phyloP scores from a whole-genome alignment of 73 alveolate genomes.

The Breviolum minutum region DNA sequence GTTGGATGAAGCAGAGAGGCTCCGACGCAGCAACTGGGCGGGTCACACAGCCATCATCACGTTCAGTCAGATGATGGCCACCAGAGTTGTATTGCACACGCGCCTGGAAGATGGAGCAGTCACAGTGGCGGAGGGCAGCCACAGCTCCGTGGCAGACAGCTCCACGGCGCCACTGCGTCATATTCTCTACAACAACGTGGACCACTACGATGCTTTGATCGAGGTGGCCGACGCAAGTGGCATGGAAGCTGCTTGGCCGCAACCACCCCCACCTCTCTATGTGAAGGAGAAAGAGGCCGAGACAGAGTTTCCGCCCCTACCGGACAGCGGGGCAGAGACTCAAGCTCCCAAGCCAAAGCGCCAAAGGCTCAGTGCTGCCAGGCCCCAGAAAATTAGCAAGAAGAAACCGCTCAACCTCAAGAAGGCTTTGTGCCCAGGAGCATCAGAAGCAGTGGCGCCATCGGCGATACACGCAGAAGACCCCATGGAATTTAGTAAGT shows the following conservation, averaged over 20 bases:
- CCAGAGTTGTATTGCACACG: constrained; percentile 15
- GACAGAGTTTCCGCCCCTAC: background rate
- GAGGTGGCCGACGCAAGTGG: background rate
- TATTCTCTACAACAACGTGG: background rate
- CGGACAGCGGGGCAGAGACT: background rate
- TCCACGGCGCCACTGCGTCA: background rate
- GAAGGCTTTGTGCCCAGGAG: too few relatives aligned
- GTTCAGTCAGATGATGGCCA: background rate
- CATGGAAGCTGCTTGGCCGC: background rate
- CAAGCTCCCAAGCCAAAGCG: background rate
- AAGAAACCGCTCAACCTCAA: background rate
- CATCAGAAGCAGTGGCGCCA: background rate
- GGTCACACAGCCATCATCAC: constrained; percentile 7
- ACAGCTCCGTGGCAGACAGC: background rate
- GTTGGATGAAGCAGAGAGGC: constrained; percentile 6
- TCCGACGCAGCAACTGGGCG: constrained; percentile 18
- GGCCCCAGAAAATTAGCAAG: background rate
- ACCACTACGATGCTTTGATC: constrained; percentile 3
- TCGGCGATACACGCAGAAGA: background rate
- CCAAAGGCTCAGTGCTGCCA: background rate
- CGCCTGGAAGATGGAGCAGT: too few relatives aligned
- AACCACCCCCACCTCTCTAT: background rate
- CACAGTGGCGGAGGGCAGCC: constrained; percentile 1
- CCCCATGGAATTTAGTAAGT: too few relatives aligned
- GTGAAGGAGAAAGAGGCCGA: background rate